Conservation (phyloP, 2,329 filamentous ascomycete genomes). For the Periconia digitata region DNA sequence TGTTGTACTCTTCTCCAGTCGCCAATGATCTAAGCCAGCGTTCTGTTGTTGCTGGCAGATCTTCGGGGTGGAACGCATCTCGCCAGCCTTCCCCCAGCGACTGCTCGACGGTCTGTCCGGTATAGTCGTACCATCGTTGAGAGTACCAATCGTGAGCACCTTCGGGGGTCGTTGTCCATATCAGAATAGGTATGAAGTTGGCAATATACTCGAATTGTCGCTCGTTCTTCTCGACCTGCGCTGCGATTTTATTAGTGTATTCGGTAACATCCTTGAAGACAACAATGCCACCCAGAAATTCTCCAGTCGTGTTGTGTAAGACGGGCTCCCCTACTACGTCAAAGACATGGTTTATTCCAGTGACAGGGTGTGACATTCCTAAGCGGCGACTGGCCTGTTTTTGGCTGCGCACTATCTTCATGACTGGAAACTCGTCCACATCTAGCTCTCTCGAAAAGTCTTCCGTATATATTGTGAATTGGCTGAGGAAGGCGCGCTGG, state of each 20-base stretch:
- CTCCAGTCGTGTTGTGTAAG: constrained; percentile 65
- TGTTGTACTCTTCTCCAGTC: constrained; percentile 67
- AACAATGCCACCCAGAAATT: constrained; percentile 73
- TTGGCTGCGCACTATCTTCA: constrained; percentile 63
- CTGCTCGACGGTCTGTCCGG: constrained; percentile 62
- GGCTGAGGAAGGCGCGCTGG: constrained; percentile 56
- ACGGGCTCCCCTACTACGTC: constrained; percentile 70
- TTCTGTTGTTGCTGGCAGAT: constrained; percentile 54
- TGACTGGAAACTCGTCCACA: constrained; percentile 66
- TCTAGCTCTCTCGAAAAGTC: constrained; percentile 64
- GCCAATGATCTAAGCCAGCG: constrained; percentile 64
- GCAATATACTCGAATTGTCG: constrained; percentile 75
- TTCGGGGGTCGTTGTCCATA: constrained; percentile 72
- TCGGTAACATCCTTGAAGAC: constrained; percentile 72
- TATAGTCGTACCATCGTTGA: constrained; percentile 78
- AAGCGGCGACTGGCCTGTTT: constrained; percentile 59
- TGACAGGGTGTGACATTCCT: constrained; percentile 60
- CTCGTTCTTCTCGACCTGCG: constrained; percentile 71
- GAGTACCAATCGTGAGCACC: constrained; percentile 74
- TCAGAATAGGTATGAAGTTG: constrained; percentile 60
- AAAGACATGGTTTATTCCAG: constrained; percentile 58
- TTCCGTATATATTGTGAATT: constrained; percentile 65
- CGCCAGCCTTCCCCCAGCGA: constrained; percentile 66
- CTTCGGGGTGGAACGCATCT: constrained; percentile 69
- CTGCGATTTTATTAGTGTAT: constrained; percentile 68